Conservation (phyloP, 768 basidiomycete species). For the Tulasnella sp. region DNA sequence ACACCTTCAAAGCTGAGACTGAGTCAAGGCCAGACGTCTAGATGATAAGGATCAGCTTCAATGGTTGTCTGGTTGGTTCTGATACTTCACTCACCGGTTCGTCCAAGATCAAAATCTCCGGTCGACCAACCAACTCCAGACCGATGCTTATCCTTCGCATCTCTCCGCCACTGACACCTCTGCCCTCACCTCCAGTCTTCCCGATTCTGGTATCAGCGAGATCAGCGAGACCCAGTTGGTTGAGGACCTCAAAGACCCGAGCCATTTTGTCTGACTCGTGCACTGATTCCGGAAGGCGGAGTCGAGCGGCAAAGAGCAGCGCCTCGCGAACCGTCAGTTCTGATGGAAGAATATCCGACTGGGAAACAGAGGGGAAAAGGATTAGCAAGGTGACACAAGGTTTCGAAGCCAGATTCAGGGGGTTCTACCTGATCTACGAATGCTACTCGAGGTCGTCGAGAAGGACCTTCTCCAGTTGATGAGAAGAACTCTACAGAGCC, state of each 20-base stretch:
- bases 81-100: conserved; percentile 44
- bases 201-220: conserved; percentile 65
- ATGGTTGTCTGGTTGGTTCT: not conserved
- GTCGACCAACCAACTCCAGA: conserved; percentile 72
- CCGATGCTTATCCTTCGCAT: conserved; percentile 86
- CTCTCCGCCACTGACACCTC: conserved; percentile 88
- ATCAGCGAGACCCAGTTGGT: conserved; percentile 62
- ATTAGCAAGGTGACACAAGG: not conserved
- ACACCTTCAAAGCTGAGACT: conserved; percentile 70
- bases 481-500: conserved; percentile 52
- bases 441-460: conserved; percentile 25
- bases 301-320: conserved; percentile 71
- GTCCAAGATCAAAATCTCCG: conserved; percentile 77
- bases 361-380: not conserved
- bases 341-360: conserved; percentile 73
- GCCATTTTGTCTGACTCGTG: conserved; percentile 48
- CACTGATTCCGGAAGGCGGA: conserved; percentile 69
- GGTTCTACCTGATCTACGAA: conserved; percentile 30
- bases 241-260: conserved; percentile 54
- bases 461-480: conserved; percentile 10
- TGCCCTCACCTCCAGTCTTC: conserved; percentile 42
- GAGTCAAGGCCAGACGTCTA: conserved; percentile 55
- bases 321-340: conserved; percentile 74
- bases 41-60: not conserved
- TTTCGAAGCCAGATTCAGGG: conserved; percentile 40